Evolutionary conservation across 768 basidiomycete species (phyloP).

Genomic region (Lactarius sp.): DNA sequence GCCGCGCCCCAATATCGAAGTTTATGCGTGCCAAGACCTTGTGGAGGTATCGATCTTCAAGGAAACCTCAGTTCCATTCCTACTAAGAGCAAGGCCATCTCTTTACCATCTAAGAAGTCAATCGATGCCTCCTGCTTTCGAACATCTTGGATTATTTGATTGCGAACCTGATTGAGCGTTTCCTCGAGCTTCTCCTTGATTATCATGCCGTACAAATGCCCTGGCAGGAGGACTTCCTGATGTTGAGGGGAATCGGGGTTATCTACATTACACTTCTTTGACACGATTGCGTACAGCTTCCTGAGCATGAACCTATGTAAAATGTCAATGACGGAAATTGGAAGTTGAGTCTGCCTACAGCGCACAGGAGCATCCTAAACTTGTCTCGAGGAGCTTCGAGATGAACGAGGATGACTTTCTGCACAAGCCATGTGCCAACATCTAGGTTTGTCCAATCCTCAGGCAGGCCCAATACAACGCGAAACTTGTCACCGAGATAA

Average conservation of each 20-base stretch:
- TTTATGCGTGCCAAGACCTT: slow-evolving; percentile 74
- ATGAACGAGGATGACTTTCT: slow-evolving; percentile 87
- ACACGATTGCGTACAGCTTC: slow-evolving; percentile 89
- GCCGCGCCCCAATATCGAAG: slow-evolving; percentile 85
- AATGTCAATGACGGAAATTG: background rate
- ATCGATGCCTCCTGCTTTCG: slow-evolving; percentile 67
- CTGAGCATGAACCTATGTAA: slow-evolving; percentile 86
- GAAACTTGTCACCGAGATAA: slow-evolving; percentile 95
- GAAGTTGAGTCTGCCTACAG: slow-evolving; percentile 19
- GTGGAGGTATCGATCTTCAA: slow-evolving; percentile 71
- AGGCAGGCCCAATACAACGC: slow-evolving; percentile 83
- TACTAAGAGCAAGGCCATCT: background rate
- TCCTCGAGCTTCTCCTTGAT: slow-evolving; percentile 97
- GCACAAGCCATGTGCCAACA: slow-evolving; percentile 76
- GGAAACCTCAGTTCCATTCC: background rate
- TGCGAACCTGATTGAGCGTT: slow-evolving; percentile 66
- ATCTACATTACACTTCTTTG: slow-evolving; percentile 84
- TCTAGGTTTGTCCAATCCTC: slow-evolving; percentile 88
- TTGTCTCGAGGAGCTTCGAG: slow-evolving; percentile 85
- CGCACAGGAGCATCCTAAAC: slow-evolving; percentile 89
- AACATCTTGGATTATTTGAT: slow-evolving; percentile 67
- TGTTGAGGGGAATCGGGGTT: slow-evolving; percentile 99
- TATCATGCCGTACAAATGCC: slow-evolving; percentile 91
- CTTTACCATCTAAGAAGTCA: slow-evolving; percentile 85
- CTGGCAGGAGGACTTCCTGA: slow-evolving; percentile 94